A percentile compares a stretch with the other conserved stretches of the same genome.
These are phyloP conservation scores for Ceratobasidium sp. DNA, from an alignment of 1,284 basidiomycete species.

Conservation along the genomic window DNA sequence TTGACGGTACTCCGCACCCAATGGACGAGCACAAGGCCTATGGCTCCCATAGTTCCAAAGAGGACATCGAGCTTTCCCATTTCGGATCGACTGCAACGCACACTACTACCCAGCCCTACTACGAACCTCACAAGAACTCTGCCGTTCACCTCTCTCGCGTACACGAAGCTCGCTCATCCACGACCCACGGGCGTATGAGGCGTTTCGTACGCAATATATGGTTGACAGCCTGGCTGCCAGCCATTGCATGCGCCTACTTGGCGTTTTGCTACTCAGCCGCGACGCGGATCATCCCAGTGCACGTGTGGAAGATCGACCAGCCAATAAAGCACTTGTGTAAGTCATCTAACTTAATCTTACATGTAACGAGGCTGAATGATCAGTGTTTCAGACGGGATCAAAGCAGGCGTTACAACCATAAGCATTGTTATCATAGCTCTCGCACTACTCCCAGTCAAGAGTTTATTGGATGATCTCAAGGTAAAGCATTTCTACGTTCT, in stretches of 20 bases:
- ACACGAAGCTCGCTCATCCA: background rate
- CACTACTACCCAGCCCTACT: background rate
- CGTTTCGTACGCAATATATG: constrained; percentile 9
- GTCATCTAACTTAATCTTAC: background rate
- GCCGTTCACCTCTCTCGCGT: constrained; percentile 7
- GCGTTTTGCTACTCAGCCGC: constrained; percentile 28
- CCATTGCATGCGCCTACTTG: constrained; percentile 5
- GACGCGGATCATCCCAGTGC: constrained; percentile 17
- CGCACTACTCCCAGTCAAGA: constrained; percentile 27
- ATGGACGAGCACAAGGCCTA: background rate
- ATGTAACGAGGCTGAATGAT: background rate
- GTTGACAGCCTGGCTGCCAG: constrained; percentile 25
- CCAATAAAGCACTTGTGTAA: constrained; percentile 22
- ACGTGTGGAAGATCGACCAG: constrained; percentile 16
- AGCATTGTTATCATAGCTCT: constrained; percentile 25
- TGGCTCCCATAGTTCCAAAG: background rate
- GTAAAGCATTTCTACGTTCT: background rate
- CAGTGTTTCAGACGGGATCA: constrained; percentile 18
- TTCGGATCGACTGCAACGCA: background rate
- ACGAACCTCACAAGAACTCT: constrained; percentile 14
- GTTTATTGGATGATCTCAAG: constrained; percentile 51
- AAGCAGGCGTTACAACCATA: constrained; percentile 30
- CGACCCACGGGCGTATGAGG: background rate
- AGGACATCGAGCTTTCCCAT: constrained; percentile 17
- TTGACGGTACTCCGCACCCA: background rate